These are phyloP conservation scores for Capsicum chinense DNA, from an alignment of 257 asterid genomes.

Conservation along the genomic window DNA sequence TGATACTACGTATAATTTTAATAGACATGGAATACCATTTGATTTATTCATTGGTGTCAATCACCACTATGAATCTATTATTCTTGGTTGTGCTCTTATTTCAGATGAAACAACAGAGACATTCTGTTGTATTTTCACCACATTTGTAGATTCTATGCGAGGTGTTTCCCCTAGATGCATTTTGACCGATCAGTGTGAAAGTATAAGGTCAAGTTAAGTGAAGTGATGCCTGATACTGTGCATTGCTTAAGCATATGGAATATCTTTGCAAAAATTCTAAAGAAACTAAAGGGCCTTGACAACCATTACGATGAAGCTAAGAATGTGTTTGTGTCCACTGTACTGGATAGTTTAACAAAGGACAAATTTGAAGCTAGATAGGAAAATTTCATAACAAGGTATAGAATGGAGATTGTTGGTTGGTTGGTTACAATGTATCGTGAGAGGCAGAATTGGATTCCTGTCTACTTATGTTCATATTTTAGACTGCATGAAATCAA, in stretches of 20 bases:
- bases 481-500: no score
- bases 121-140: background rate
- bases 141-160: background rate
- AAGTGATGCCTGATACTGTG: background rate
- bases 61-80: background rate
- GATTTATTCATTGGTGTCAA: conserved; percentile 20
- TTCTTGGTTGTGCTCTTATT: conserved; percentile 12
- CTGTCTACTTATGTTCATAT: background rate
- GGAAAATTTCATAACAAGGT: background rate
- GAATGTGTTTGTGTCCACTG: background rate
- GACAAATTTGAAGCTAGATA: background rate
- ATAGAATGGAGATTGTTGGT: background rate
- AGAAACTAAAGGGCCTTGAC: no score
- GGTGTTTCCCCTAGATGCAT: background rate
- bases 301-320: background rate
- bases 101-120: background rate
- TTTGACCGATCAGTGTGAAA: background rate
- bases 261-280: background rate
- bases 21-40: background rate
- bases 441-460: conserved; percentile 4
- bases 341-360: no score
- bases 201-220: background rate
- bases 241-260: background rate
- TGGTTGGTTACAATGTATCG: background rate
- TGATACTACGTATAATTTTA: conserved; percentile 25